Evolutionary conservation across 345 rosid species (phyloP), one percentile per base, ranked within the genome.

Genomic region (Microthlaspi erraticum): DNA sequence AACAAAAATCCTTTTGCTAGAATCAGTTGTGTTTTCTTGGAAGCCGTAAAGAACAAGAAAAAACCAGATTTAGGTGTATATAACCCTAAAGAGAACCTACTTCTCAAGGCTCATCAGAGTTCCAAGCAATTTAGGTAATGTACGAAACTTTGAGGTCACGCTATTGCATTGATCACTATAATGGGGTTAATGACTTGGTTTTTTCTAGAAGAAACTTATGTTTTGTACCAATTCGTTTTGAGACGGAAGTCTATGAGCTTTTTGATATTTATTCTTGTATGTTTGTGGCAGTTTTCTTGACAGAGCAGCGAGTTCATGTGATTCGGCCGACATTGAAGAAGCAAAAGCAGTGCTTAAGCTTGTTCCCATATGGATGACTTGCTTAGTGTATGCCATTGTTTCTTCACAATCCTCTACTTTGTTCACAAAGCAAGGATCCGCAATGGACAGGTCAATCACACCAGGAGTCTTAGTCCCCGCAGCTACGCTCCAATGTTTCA

Each of bases 341-440:
- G 84, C 81, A 38, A 86, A 83, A 78, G 51, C 82, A 8, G 57
- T 73, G 48, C 64, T 81, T 4, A 75, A 81, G 67, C 78, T 82
- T 48, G 60, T 68, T 43, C 90, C 87, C 34, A 79, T 86, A 58
- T 81, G 90, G 87, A 59, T 73, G 41, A 59, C 83, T 37, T 51
- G 81, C 65, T 51, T 86, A 70, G 64, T 71, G 0, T 83, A 74
- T 63, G 83, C 83, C 8, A 68, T 82, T 56, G 84, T 82, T 31
- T 69, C 5, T 46, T 77, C 84, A 54, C 87, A 86, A 44, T 45
- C 83, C 17, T 16, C 79, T 13, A 86, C 87, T 7, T 83, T 86
- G 64, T 86, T 83, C 38, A 82, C 86, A 16, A 86, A 80, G 73
- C 86, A 83, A 72, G 87, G 87, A 48, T 81, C 77, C 62, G 73